Conservation (phyloP, 257 asterid species). For the Nicotiana benthamiana region DNA sequence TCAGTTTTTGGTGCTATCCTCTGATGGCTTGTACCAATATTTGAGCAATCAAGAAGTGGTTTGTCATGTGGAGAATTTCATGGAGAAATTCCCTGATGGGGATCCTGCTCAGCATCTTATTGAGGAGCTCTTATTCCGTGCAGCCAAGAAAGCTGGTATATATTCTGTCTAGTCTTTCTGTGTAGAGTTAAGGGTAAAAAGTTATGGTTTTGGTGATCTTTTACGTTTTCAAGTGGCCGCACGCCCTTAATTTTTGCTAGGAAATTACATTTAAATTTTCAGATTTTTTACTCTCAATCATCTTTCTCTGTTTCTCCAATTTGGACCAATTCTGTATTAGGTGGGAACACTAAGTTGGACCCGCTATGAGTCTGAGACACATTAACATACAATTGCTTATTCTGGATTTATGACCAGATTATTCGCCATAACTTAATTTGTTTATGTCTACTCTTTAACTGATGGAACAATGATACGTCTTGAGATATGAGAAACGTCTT, state of each 20-base stretch:
- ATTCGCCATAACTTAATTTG: neutral
- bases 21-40: constrained; percentile 20
- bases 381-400: neutral
- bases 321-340: neutral
- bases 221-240: neutral
- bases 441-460: too few species aligned
- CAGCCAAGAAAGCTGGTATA: constrained; percentile 22
- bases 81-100: constrained; percentile 17
- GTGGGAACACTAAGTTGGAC: neutral
- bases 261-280: neutral
- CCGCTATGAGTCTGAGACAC: neutral
- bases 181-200: neutral
- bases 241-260: neutral
- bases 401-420: neutral
- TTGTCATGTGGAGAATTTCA: constrained; percentile 13
- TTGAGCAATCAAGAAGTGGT: constrained; percentile 19
- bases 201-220: neutral
- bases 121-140: constrained; percentile 21
- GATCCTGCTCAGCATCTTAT: constrained; percentile 24
- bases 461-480: too few species aligned
- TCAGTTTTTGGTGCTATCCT: constrained; percentile 21
- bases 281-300: neutral
- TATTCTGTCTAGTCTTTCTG: neutral
- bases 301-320: neutral
- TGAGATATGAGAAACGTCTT: too few species aligned